Conservation (phyloP, 768 basidiomycete genomes). For the Termitomyces bulborhizus region DNA sequence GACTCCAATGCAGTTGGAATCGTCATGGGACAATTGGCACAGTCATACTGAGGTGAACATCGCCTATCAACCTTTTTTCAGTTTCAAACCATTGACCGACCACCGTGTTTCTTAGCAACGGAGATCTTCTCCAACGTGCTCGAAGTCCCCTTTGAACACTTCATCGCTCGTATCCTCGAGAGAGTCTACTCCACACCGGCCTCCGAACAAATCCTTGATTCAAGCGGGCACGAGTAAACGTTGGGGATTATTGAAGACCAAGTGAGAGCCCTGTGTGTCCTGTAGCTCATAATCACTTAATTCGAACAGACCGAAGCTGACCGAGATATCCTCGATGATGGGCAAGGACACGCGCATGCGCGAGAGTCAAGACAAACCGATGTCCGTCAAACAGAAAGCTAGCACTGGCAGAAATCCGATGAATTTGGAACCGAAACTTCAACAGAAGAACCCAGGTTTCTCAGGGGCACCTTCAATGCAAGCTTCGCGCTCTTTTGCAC, state of each 20-base stretch:
- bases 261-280: not conserved
- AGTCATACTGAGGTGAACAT: not conserved
- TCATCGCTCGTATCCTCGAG: not conserved
- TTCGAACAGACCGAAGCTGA: not conserved
- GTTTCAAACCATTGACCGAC: not conserved
- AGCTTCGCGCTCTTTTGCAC: not conserved
- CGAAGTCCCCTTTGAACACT: not conserved
- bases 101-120: not conserved
- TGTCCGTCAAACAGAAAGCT: not conserved
- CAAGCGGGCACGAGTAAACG: not conserved
- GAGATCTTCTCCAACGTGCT: not conserved
- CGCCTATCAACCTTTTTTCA: not conserved
- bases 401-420: not conserved
- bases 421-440: not conserved
- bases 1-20: not conserved
- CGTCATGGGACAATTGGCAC: not conserved
- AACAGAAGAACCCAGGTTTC: not conserved
- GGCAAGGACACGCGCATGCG: not conserved
- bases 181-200: not conserved
- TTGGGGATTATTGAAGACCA: not conserved
- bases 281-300: not conserved
- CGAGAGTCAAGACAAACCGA: not conserved
- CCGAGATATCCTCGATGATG: too few species aligned
- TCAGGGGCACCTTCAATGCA: not conserved
- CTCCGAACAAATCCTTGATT: not conserved